Conservation (phyloP, 345 rosid genomes). For the Dipteronia sinensis region DNA sequence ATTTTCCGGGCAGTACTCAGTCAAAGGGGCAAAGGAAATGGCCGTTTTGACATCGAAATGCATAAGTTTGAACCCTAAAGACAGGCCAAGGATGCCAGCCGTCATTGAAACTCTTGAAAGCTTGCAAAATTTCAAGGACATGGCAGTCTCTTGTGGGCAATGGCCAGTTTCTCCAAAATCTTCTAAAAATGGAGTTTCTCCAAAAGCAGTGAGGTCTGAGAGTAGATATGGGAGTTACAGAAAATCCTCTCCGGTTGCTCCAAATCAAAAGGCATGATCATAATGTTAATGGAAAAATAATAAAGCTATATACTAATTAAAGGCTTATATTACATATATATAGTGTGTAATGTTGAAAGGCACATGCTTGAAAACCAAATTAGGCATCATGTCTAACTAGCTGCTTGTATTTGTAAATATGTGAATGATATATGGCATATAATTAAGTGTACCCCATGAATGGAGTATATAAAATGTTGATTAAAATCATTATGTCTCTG, state of each 20-base stretch:
- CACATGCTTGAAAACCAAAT: neutral
- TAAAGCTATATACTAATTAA: neutral
- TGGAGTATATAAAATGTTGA: neutral
- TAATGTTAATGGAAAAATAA: neutral
- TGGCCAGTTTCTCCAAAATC: slow-evolving; percentile 55
- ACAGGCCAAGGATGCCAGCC: slow-evolving; percentile 80
- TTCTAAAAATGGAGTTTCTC: slow-evolving; percentile 32
- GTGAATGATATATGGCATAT: neutral
- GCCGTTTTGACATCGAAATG: slow-evolving; percentile 69
- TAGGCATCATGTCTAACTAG: neutral
- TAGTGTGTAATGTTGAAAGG: neutral
- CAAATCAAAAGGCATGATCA: slow-evolving; percentile 26
- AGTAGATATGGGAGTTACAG: slow-evolving; percentile 31
- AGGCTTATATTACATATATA: neutral
- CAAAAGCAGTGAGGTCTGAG: slow-evolving; percentile 33
- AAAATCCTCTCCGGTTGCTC: slow-evolving; percentile 47
- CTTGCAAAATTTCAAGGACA: slow-evolving; percentile 62
- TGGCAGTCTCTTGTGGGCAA: slow-evolving; percentile 74
- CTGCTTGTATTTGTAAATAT: neutral
- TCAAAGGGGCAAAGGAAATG: slow-evolving; percentile 82
- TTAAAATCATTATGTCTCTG: neutral
- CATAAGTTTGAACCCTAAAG: slow-evolving; percentile 77
- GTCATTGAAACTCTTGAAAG: slow-evolving; percentile 66
- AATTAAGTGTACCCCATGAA: neutral
- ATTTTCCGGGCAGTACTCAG: slow-evolving; percentile 78